Base-by-base conservation (phyloP, 352 stramenopile genomes). In the Globisporangium orthogonon region DNA sequence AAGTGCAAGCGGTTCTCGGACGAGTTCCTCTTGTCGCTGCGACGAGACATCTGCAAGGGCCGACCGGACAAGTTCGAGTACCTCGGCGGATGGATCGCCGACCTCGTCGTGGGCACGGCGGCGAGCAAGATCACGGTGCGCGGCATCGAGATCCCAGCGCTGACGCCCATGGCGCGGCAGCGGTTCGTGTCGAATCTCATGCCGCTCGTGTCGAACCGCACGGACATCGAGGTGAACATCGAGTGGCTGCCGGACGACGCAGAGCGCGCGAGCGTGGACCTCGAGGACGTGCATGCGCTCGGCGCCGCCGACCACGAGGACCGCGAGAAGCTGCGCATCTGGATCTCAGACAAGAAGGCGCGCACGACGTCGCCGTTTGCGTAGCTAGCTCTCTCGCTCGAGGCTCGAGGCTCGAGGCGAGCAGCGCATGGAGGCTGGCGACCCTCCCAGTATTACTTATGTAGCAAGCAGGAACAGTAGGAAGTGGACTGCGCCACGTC, bases 311-410 rank as follows among this genome's bases (percentile, higher is more conserved):
- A 79, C 2, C 60, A 56, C 10, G 69, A 79, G 15, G 74, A 84
- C 31, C 66, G 87, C 50, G 83, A 93, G 66, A 91, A 86, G 70
- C 68, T 93, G 35, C 83, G 83, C 52, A 93, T 93, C 54, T 93
- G 83, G 83, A 90, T 93, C 53, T 93, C 83, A 23, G 83, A 93
- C 67, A 89, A 89, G 66, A 93, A 93, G 66, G 78, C 66, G 13
- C 78, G 81, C 49, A 93, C 78, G 23, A 76, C 75, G 31, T 88
- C 78, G n/a, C 83, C 83, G 2, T 93, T 93, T 66, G 66, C 67
- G 28, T 85, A 52, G 56, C 3, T 49, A 23, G 23, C 23, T 18
- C 37, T 43, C 37, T 23, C 23, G 23, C 23, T 23, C 23, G 23
- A 23, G 23, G 23, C 23, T 23, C 23, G 23, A 23, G 35, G 3